Evolutionary conservation across 2,329 filamentous ascomycete genomes (phyloP).

Genomic region (Alternaria dauci): DNA sequence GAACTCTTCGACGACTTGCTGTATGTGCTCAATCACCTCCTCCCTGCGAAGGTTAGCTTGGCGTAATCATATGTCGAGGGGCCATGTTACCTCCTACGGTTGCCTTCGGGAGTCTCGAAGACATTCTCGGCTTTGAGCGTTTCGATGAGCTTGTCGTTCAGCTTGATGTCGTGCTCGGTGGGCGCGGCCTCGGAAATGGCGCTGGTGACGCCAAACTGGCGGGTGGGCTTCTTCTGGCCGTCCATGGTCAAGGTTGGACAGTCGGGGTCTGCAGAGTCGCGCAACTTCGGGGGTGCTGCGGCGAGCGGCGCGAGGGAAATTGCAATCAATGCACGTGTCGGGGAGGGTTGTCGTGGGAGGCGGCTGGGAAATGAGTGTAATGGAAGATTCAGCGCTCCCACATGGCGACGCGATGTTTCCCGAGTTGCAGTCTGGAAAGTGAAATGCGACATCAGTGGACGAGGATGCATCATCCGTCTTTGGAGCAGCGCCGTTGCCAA

Average conservation of each 20-base stretch:
- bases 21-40: slow-evolving; percentile 77
- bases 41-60: slow-evolving; percentile 60
- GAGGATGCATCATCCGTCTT: slow-evolving; percentile 24
- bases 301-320: slow-evolving; percentile 26
- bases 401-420: slow-evolving; percentile 42
- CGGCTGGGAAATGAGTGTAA: slow-evolving; percentile 7
- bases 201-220: slow-evolving; percentile 76
- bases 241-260: slow-evolving; percentile 38
- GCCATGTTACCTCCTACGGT: slow-evolving; percentile 73
- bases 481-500: slow-evolving; percentile 26
- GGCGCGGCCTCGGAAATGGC: slow-evolving; percentile 82
- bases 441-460: slow-evolving; percentile 26
- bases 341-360: slow-evolving; percentile 23
- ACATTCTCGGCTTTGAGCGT: slow-evolving; percentile 91
- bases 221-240: slow-evolving; percentile 35
- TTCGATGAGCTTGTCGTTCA: slow-evolving; percentile 80
- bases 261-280: slow-evolving; percentile 17
- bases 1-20: slow-evolving; percentile 84
- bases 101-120: slow-evolving; percentile 85
- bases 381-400: slow-evolving; percentile 34
- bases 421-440: slow-evolving; percentile 20
- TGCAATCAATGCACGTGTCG: slow-evolving; percentile 26
- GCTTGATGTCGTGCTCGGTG: slow-evolving; percentile 76
- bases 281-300: slow-evolving; percentile 33
- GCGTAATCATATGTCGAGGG: neutral